A percentile compares a stretch with the other conserved stretches of the same genome.
These are phyloP conservation scores for Clarireedia paspali DNA, from an alignment of 2,329 filamentous ascomycete species.

Conservation along the genomic window DNA sequence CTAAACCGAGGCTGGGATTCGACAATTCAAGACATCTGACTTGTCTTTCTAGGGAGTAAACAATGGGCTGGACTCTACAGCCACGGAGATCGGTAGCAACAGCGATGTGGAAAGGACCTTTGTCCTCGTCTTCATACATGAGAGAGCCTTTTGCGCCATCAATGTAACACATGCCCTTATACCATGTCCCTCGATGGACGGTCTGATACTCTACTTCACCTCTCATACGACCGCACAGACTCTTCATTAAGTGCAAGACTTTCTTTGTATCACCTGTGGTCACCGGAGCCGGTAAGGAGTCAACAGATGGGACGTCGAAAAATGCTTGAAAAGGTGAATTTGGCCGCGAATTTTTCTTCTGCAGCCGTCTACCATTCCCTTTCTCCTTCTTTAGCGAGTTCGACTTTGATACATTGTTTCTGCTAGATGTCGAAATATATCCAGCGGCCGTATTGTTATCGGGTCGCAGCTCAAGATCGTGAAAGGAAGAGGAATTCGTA, in stretches of 20 bases:
- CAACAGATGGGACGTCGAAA: conserved; percentile 47
- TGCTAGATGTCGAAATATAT: conserved; percentile 27
- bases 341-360: conserved; percentile 49
- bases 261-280: conserved; percentile 62
- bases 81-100: conserved; percentile 69
- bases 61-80: conserved; percentile 57
- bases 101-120: conserved; percentile 54
- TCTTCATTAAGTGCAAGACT: conserved; percentile 69
- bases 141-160: conserved; percentile 68
- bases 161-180: conserved; percentile 66
- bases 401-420: conserved; percentile 27
- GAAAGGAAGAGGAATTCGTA: conserved; percentile 45
- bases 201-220: conserved; percentile 68
- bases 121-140: conserved; percentile 65
- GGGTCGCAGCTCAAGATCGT: conserved; percentile 37
- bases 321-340: conserved; percentile 41
- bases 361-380: conserved; percentile 36
- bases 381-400: conserved; percentile 33
- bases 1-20: conserved; percentile 45
- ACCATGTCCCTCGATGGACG: conserved; percentile 56
- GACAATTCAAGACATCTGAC: conserved; percentile 47
- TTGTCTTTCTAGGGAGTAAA: conserved; percentile 35
- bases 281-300: conserved; percentile 52
- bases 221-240: conserved; percentile 69
- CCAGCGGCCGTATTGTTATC: conserved; percentile 35